Evolutionary conservation across 345 rosid species (phyloP), one percentile per base, ranked within the genome.

Genomic region (Cardamine chenopodiifolia): DNA sequence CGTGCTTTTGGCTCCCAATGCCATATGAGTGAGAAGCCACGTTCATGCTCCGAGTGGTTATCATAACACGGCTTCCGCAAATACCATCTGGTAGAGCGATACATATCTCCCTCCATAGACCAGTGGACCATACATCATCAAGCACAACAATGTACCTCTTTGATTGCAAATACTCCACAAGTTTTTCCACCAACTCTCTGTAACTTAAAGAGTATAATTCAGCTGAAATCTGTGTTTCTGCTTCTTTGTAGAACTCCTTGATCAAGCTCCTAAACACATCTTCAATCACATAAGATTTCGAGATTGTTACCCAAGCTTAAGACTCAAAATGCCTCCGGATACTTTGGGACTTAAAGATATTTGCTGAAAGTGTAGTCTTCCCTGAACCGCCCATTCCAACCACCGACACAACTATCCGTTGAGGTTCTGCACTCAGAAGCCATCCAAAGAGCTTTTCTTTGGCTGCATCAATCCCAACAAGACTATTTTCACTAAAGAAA

Each of bases 381-480:
- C 84, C 82, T 47, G 80, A 78, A 22, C 80, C 82, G 9, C 81
- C 84, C 84, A 83, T 83, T 20, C 83, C 86, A 7, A 75, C 66
- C 48, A 81, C 78, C 0, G 81, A 79, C 31, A 74, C 39, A 49
- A 69, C 64, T 8, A 49, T 32, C 13, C 81, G 45, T 18, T 72
- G 71, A 34, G 75, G 72, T 45, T 71, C 80, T 4, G 20, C 48
- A 56, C 39, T 63, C 9, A 47, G n/a, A 52, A 82, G 65, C 82
- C 79, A 80, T 29, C 70, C 69, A 2, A 59, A 31, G 20, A 84
- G 68, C 73, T 57, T 56, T 10, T 44, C 25, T 3, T 65, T 76
- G 15, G 71, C 76, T 40, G 37, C 55, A 35, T 75, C 77, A 19
- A 84, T 82, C 59, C 87, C 87, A 15, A 84, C 84, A 37, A 78